Conservation (phyloP, 805 yeast species). For the Phaffomyces opuntiae region DNA sequence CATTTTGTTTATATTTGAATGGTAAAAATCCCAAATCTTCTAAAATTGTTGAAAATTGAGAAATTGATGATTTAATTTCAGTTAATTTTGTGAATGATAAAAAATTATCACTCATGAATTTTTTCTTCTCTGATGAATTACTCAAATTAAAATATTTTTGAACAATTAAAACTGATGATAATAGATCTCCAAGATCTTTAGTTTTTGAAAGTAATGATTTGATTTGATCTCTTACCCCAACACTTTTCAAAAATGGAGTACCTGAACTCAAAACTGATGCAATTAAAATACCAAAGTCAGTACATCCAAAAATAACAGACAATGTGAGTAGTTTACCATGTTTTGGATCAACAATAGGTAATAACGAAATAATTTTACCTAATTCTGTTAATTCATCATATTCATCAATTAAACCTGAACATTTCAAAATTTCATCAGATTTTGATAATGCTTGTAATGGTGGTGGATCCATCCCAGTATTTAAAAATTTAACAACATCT, state of each 20-base stretch:
- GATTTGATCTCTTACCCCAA: slow-evolving; percentile 58
- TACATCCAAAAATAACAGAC: slow-evolving; percentile 77
- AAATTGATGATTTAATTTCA: slow-evolving; percentile 64
- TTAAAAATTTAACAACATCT: slow-evolving; percentile 62
- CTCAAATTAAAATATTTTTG: slow-evolving; percentile 38
- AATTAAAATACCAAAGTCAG: slow-evolving; percentile 71
- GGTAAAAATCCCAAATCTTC: slow-evolving; percentile 77
- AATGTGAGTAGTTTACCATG: slow-evolving; percentile 77
- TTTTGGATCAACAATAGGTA: slow-evolving; percentile 78
- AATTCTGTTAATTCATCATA: slow-evolving; percentile 56
- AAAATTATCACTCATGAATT: slow-evolving; percentile 48
- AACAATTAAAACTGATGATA: slow-evolving; percentile 58
- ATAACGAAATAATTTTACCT: slow-evolving; percentile 70
- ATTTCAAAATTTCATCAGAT: slow-evolving; percentile 42
- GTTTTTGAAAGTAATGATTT: slow-evolving; percentile 34
- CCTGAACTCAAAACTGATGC: slow-evolving; percentile 73
- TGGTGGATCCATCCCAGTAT: slow-evolving; percentile 81
- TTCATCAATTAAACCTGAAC: slow-evolving; percentile 64
- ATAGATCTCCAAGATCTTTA: slow-evolving; percentile 64
- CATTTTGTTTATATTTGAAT: slow-evolving; percentile 33
- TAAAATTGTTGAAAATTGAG: slow-evolving; percentile 63
- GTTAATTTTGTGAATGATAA: slow-evolving; percentile 58
- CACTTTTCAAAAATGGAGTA: slow-evolving; percentile 59
- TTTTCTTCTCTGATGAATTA: slow-evolving; percentile 25
- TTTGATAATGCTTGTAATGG: slow-evolving; percentile 30